Conservation (phyloP, 192 early-diverging fungal genomes). For the Martensiomyces pterosporus region DNA sequence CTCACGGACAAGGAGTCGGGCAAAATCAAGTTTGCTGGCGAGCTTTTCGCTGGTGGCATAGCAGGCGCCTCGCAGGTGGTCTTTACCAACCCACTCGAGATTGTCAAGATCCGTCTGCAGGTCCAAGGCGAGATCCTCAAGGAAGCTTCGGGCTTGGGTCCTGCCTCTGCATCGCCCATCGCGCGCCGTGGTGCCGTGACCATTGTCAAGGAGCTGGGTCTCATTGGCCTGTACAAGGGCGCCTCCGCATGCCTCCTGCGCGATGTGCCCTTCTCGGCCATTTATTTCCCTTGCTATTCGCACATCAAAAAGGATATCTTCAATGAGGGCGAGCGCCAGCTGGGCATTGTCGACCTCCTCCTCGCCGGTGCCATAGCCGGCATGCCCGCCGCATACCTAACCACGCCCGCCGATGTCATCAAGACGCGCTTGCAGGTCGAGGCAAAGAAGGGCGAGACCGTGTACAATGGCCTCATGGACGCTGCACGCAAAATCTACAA, state of each 20-base stretch:
- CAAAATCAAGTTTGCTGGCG: conserved; percentile 67
- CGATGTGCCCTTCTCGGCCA: conserved; percentile 96
- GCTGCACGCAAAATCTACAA: conserved; percentile 79
- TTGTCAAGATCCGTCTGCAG: conserved; percentile 98
- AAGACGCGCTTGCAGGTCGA: conserved; percentile 96
- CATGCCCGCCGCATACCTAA: conserved; percentile 93
- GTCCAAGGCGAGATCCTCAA: conserved; percentile 70
- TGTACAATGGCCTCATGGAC: conserved; percentile 81
- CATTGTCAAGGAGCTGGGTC: conserved; percentile 86
- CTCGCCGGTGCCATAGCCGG: conserved; percentile 90
- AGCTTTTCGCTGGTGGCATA: conserved; percentile 80
- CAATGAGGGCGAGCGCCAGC: conserved; percentile 73
- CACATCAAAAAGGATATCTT: conserved; percentile 94
- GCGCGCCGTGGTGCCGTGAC: conserved; percentile 70
- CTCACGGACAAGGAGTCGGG: conserved; percentile 67
- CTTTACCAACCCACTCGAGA: conserved; percentile 97
- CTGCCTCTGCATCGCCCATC: conserved; percentile 10
- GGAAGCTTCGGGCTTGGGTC: conserved; percentile 31
- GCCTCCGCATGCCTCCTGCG: conserved; percentile 88
- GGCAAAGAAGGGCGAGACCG: conserved; percentile 81
- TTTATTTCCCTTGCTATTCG: conserved; percentile 97
- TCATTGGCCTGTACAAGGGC: conserved; percentile 93
- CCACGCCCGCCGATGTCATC: conserved; percentile 97
- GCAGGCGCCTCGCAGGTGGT: conserved; percentile 88
- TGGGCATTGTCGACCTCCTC: conserved; percentile 59